Conservation (phyloP, 2,329 filamentous ascomycete genomes). For the Fusarium siculi region DNA sequence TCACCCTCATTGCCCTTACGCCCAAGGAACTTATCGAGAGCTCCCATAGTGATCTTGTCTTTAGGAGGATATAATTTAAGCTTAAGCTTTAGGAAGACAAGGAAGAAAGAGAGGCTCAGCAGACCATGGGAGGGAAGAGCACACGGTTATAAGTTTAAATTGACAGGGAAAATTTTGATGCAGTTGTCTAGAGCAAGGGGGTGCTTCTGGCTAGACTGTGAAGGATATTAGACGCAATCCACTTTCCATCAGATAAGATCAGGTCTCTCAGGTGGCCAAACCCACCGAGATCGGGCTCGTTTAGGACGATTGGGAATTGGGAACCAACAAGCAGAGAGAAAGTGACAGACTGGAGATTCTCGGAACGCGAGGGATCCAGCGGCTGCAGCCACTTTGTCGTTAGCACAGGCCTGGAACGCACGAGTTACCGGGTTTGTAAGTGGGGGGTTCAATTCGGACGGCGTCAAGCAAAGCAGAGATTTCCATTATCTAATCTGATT, state of each 20-base stretch:
- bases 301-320: neutral
- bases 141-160: conserved; percentile 12
- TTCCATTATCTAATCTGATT: conserved; percentile 42
- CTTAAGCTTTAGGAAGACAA: conserved; percentile 23
- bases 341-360: conserved; percentile 1
- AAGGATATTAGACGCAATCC: conserved; percentile 16
- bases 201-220: conserved; percentile 19
- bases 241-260: conserved; percentile 41
- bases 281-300: conserved; percentile 33
- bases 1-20: conserved; percentile 23
- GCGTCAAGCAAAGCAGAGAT: conserved; percentile 1
- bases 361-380: conserved; percentile 18
- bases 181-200: conserved; percentile 5
- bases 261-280: conserved; percentile 21
- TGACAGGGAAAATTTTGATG: conserved; percentile 7
- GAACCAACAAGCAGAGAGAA: neutral
- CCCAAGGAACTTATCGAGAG: conserved; percentile 32
- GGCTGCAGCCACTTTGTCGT: conserved; percentile 30
- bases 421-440: conserved; percentile 14
- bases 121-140: neutral
- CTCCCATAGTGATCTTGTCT: conserved; percentile 31
- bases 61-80: neutral
- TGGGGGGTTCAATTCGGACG: conserved; percentile 10
- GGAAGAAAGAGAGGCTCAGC: neutral
- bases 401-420: conserved; percentile 33